Evolutionary conservation across 1,139 yeast genomes (phyloP), one percentile per base, ranked within the genome.

Genomic region (Hemisphaericaspora lyxosophila): DNA sequence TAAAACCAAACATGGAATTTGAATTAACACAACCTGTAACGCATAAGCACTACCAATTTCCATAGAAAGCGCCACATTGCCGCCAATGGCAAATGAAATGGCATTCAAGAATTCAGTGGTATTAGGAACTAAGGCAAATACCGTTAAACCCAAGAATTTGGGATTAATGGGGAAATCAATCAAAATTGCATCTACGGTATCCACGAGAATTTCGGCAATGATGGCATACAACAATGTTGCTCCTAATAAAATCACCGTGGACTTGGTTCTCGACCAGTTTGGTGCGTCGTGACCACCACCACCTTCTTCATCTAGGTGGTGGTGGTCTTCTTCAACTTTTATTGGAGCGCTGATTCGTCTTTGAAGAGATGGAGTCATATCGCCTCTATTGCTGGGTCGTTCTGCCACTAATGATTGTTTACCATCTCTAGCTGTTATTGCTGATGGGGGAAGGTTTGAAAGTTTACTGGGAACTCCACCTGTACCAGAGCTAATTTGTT

Each of bases 31-130:
- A n/a, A 92, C 99, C 60, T 92, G 99, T 44, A 92, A 70, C 0
- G 96, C 98, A 58, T 92, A 92, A 0, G 98, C 98, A 48, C 95
- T 84, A 46, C 99, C 98, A 59, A 92, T 92, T 59, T 92, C 99
- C 96, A 92, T 87, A 2, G 94, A 85, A 35, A 92, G 70, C 0
- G 98, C 96, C 42, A 94, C 96, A 50, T 92, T 92, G 2, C 98
- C 99, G 48, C 94, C 81, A 53, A 88, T 80, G 0, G 99, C 98
- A 68, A 92, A 92, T 11, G 97, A 89, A 44, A 92, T 90, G 53
- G 98, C 99, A 62, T 92, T 94, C 47, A 94, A 74, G 55, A 92
- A 94, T 63, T 92, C 98, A 0, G 99, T 92, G 4, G 97, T 89
- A 56, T 90, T 92, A 9, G 98, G 98, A 24, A 94, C 97, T 39